Percentiles rank a stretch among this genome's conserved stretches.
Evolutionary conservation across 2,329 filamentous ascomycete species (phyloP).

Genomic region (Trichoderma sp.): DNA sequence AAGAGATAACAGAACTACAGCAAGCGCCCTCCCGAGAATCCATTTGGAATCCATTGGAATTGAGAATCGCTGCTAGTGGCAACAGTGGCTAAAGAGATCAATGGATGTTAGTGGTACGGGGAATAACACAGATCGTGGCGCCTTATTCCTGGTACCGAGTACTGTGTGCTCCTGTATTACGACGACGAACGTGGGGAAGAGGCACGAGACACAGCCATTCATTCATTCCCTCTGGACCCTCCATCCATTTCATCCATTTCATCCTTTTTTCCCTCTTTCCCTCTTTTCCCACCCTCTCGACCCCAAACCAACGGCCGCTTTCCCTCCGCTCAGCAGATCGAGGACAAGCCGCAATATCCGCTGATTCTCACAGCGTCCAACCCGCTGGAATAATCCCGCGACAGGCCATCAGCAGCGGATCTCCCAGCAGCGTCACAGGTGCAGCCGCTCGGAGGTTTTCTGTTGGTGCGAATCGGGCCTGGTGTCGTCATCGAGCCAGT

Average conservation of each 20-base stretch:
- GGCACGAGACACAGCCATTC: constrained; percentile 7
- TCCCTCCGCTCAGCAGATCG: background rate
- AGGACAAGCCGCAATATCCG: background rate
- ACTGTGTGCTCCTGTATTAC: background rate
- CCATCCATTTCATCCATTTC: background rate
- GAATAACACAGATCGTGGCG: background rate
- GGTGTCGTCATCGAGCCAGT: constrained; percentile 11
- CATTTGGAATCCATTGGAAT: too few relatives aligned
- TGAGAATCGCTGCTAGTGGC: background rate
- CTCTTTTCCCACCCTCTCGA: background rate
- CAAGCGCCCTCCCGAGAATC: too few relatives aligned
- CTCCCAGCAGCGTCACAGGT: background rate
- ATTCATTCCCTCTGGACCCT: background rate
- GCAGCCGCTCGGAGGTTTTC: constrained; percentile 7
- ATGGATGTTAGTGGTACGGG: background rate
- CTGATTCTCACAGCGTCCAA: background rate
- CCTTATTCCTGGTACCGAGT: background rate
- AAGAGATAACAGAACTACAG: too few relatives aligned
- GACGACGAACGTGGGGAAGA: constrained; percentile 12
- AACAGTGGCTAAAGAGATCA: background rate
- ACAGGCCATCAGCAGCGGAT: background rate
- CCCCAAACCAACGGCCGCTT: background rate
- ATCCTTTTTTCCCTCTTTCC: background rate
- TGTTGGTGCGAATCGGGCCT: background rate
- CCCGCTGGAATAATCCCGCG: background rate